These are phyloP conservation scores for Phlyctochytrium arcticum DNA, from an alignment of 192 early-diverging fungal species.

Conservation along the genomic window DNA sequence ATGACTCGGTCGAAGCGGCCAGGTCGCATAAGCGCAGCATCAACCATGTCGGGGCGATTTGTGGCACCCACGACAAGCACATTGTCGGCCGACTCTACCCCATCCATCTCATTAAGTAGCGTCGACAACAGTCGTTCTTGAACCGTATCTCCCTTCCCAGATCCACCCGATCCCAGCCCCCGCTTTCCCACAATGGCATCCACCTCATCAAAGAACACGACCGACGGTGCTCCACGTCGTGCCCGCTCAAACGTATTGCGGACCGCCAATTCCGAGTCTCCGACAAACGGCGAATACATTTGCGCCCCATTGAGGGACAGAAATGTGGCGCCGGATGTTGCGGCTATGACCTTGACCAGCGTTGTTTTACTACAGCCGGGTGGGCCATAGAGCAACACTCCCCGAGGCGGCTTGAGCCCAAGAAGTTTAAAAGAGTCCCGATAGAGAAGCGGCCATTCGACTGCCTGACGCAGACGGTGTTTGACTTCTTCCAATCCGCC, in stretches of 20 bases:
- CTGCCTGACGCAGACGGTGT: slow-evolving; percentile 71
- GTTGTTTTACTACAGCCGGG: slow-evolving; percentile 99
- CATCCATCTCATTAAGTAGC: slow-evolving; percentile 95
- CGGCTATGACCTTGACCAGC: slow-evolving; percentile 81
- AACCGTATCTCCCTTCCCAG: slow-evolving; percentile 60
- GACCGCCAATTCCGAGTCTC: slow-evolving; percentile 77
- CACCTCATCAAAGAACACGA: slow-evolving; percentile 96
- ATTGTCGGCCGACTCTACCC: slow-evolving; percentile 75
- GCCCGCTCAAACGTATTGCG: slow-evolving; percentile 78
- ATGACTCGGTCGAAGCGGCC: slow-evolving; percentile 87
- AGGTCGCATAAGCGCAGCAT: slow-evolving; percentile 80
- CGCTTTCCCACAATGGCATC: slow-evolving; percentile 94
- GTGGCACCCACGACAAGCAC: slow-evolving; percentile 90
- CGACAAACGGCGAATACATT: slow-evolving; percentile 76
- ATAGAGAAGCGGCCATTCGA: slow-evolving; percentile 85
- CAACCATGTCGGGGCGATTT: slow-evolving; percentile 80
- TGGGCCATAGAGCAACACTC: slow-evolving; percentile 94
- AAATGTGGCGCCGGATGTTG: slow-evolving; percentile 72
- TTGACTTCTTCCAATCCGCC: slow-evolving; percentile 87
- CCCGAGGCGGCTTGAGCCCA: slow-evolving; percentile 76
- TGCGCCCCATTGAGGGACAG: slow-evolving; percentile 74
- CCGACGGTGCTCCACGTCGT: slow-evolving; percentile 68
- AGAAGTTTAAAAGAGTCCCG: slow-evolving; percentile 63
- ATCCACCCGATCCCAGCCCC: slow-evolving; percentile 33
- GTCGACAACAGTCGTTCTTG: slow-evolving; percentile 85